Evolutionary conservation across 352 stramenopile genomes (phyloP), one percentile per base, ranked within the genome.

Genomic region (Albugo candida): DNA sequence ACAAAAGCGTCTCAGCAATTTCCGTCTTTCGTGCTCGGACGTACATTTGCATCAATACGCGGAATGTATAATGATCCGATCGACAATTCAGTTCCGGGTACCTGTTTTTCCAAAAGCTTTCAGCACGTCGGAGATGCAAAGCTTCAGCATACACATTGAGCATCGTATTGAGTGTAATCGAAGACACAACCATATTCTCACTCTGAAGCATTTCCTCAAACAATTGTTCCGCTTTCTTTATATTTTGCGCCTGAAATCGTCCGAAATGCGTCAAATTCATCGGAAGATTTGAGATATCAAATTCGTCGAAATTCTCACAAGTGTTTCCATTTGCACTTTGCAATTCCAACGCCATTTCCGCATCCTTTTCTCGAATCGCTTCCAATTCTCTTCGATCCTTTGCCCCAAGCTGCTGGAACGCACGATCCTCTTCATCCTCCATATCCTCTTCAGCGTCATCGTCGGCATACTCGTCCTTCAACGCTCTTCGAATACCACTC

Each of bases 21-120:
- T 63, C 49, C 27, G 67, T 81, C 41, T 70, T 67, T 45, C 83
- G 79, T 4, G 68, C 64, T 16, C 73, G 72, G 21, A 68, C 62
- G 42, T 75, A 85, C 76, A 88, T 85, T 45, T 82, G 72, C 76
- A 88, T 85, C 54, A 85, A 62, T 46, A 58, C 63, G 47, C 73
- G 71, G 54, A 81, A 85, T 42, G 76, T 83, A 46, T 67, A 76
- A 42, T 61, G 63, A 51, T 85, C 67, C 2, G 67, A 66, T 36
- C 55, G 48, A 13, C 64, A 20, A 34, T 54, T 54, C 51, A 70
- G 64, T 54, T 74, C 64, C 0, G 52, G 18, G 38, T 83, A 88
- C 27, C 56, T 63, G 1, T 70, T 52, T 14, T 55, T 42, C 38
- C 73, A 21, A 35, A 85, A 88, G 14, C 52, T 37, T 41, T 78